Evolutionary conservation across 2,329 filamentous ascomycete genomes (phyloP).

Genomic region (Neofusicoccum cordaticola): DNA sequence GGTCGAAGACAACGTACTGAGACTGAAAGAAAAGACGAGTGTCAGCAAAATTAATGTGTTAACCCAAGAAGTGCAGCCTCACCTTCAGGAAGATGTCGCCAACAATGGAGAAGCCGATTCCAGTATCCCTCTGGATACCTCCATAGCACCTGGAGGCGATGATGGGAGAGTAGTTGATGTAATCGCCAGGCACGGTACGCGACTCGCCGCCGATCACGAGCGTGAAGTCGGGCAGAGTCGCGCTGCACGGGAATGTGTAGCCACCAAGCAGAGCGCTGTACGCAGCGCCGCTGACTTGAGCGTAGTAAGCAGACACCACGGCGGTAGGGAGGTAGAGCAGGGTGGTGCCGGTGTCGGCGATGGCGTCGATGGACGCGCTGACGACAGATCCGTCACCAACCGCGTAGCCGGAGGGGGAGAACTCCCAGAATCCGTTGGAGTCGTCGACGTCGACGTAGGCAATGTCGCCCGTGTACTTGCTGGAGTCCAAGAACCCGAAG

Average conservation of each 20-base stretch:
- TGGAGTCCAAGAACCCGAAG: conserved; percentile 58
- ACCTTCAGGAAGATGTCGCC: conserved; percentile 78
- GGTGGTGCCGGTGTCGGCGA: conserved; percentile 70
- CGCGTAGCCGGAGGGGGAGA: conserved; percentile 56
- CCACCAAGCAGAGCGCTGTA: conserved; percentile 51
- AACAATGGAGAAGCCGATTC: conserved; percentile 65
- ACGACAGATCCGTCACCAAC: conserved; percentile 47
- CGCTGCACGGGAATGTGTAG: conserved; percentile 53
- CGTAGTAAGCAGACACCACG: conserved; percentile 60
- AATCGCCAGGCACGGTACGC: conserved; percentile 52
- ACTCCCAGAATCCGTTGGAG: conserved; percentile 62
- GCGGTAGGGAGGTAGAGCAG: conserved; percentile 58
- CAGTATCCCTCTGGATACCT: conserved; percentile 65
- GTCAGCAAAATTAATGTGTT: too few species aligned
- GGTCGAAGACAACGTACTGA: conserved; percentile 70
- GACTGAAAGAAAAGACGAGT: conserved; percentile 22
- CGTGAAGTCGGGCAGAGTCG: conserved; percentile 53
- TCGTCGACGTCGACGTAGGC: conserved; percentile 56
- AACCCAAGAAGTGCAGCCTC: not conserved
- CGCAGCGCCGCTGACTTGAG: conserved; percentile 51
- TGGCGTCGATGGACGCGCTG: conserved; percentile 48
- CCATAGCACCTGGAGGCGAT: conserved; percentile 63
- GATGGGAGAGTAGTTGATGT: conserved; percentile 54
- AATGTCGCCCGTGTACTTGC: conserved; percentile 58
- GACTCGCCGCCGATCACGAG: conserved; percentile 50